Percentiles rank a stretch among this genome's conserved stretches.
Conservation (phyloP, 1,284 basidiomycete species). For the Ustilago trichophora region DNA sequence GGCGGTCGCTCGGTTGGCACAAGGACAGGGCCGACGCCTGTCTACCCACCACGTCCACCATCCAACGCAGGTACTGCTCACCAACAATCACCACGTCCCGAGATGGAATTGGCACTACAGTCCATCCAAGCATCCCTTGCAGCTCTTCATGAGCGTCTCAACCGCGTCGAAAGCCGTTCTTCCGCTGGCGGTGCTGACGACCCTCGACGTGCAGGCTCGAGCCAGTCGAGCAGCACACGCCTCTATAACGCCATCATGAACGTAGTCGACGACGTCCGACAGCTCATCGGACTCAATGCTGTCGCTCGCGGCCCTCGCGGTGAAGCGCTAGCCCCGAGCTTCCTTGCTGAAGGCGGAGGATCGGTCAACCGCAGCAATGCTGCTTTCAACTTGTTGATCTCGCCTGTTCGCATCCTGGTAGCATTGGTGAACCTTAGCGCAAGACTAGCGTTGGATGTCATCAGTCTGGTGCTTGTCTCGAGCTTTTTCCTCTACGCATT, state of each 20-base stretch:
- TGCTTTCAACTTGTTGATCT: slow-evolving; percentile 29
- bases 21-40: slow-evolving; percentile 10
- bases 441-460: slow-evolving; percentile 55
- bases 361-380: slow-evolving; percentile 13
- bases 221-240: slow-evolving; percentile 7
- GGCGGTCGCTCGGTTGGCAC: slow-evolving; percentile 50
- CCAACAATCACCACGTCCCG: slow-evolving; percentile 22
- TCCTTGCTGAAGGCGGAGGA: slow-evolving; percentile 27
- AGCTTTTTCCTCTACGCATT: slow-evolving; percentile 48
- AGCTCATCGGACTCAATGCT: slow-evolving; percentile 30
- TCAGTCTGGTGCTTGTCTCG: slow-evolving; percentile 53
- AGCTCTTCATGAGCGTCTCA: slow-evolving; percentile 84
- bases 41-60: slow-evolving; percentile 28
- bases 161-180: slow-evolving; percentile 53
- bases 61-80: slow-evolving; percentile 31
- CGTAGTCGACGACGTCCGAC: slow-evolving; percentile 30
- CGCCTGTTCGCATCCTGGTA: slow-evolving; percentile 32
- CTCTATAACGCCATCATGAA: slow-evolving; percentile 33
- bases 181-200: slow-evolving; percentile 19
- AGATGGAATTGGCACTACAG: slow-evolving; percentile 71
- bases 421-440: slow-evolving; percentile 53
- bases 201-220: slow-evolving; percentile 11
- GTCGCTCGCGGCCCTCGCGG: slow-evolving; percentile 17
- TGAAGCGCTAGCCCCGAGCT: slow-evolving; percentile 41
- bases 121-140: slow-evolving; percentile 86